Evolutionary conservation across 495 filamentous ascomycete genomes (phyloP).

Genomic region (Hyaloscypha variabilis): DNA sequence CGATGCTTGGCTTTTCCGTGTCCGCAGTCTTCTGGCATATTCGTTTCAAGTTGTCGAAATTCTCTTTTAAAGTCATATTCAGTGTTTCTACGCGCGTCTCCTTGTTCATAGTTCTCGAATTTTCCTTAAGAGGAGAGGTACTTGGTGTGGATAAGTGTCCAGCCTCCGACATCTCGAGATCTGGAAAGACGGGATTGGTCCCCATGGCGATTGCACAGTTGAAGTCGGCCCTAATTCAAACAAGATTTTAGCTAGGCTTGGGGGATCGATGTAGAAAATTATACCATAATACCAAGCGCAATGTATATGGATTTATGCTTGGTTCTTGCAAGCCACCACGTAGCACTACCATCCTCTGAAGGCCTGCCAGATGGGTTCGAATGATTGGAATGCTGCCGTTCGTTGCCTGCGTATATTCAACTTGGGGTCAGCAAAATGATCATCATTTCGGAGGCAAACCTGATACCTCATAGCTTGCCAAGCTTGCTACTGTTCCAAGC

Average conservation of each 20-base stretch:
- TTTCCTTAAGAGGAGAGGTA: background rate
- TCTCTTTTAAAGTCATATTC: background rate
- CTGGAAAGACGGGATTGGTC: slow-evolving; percentile 4
- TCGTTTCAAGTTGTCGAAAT: slow-evolving; percentile 4
- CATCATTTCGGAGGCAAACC: background rate
- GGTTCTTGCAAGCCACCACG: slow-evolving; percentile 8
- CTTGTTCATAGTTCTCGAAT: background rate
- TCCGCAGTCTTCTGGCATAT: background rate
- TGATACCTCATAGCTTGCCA: slow-evolving; percentile 19
- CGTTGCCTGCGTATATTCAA: slow-evolving; percentile 1
- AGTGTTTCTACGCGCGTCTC: background rate
- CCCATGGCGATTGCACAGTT: slow-evolving; percentile 21
- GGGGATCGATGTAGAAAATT: background rate
- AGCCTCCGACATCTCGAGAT: background rate
- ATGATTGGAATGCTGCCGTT: slow-evolving; percentile 2
- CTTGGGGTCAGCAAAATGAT: background rate
- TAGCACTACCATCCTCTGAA: slow-evolving; percentile 7
- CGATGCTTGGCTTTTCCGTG: background rate
- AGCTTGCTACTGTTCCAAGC: slow-evolving; percentile 13
- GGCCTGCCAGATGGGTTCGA: slow-evolving; percentile 10
- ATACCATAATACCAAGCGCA: slow-evolving; percentile 18
- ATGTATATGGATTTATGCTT: slow-evolving; percentile 2
- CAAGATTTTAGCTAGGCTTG: background rate
- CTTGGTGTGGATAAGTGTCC: background rate
- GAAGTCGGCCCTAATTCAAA: slow-evolving; percentile 17